Evolutionary conservation across 495 filamentous ascomycete genomes (phyloP).

Genomic region (Podospora conica): DNA sequence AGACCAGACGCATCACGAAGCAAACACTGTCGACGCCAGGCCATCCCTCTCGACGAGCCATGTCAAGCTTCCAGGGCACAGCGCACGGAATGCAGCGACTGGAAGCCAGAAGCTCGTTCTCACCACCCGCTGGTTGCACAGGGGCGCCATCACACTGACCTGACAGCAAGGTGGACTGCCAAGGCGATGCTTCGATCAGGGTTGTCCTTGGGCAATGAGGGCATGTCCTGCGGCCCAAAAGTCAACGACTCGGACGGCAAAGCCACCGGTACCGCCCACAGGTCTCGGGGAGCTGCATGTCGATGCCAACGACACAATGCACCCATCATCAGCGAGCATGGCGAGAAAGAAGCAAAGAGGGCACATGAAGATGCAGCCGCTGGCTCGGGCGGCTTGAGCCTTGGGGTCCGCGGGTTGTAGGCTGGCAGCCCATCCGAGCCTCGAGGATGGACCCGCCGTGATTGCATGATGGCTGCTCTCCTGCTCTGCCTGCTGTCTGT

Average conservation of each 20-base stretch:
- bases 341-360: conserved; percentile 4
- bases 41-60: background rate
- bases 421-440: background rate
- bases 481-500: too few relatives aligned
- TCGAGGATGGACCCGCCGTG: too few relatives aligned
- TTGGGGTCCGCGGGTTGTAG: conserved; percentile 13
- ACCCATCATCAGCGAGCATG: background rate
- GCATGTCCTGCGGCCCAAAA: conserved; percentile 5
- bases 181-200: background rate
- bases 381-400: background rate
- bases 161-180: background rate
- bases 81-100: background rate
- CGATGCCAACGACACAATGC: background rate
- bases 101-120: background rate
- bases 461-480: conserved; percentile 18
- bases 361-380: background rate
- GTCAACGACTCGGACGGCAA: background rate
- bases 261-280: background rate
- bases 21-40: background rate
- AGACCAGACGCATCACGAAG: background rate
- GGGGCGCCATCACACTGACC: background rate
- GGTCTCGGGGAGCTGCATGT: background rate
- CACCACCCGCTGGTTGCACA: background rate
- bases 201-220: background rate
- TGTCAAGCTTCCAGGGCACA: background rate